Conservation (phyloP, 306 rosid species). For the Hylodesmum podocarpum region DNA sequence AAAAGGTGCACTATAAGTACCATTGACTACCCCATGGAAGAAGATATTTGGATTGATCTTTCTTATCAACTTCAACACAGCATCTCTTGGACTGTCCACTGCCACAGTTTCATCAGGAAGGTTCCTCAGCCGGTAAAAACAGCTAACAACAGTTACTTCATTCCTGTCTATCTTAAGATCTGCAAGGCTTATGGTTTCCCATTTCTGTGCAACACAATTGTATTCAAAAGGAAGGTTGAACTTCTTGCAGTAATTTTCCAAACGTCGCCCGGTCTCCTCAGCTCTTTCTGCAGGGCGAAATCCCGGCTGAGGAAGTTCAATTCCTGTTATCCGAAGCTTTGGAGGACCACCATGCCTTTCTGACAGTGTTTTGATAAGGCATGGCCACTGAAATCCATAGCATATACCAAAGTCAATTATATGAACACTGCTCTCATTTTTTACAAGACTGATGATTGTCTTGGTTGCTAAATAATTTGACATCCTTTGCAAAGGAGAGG, state of each 20-base stretch:
- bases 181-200: conserved; percentile 56
- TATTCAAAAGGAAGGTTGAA: conserved; percentile 59
- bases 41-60: conserved; percentile 68
- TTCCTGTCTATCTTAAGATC: conserved; percentile 55
- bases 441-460: conserved; percentile 41
- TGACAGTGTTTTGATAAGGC: conserved; percentile 58
- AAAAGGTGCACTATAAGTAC: conserved; percentile 74
- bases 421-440: conserved; percentile 51
- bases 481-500: conserved; percentile 62
- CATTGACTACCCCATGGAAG: conserved; percentile 70
- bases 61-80: conserved; percentile 59
- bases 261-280: conserved; percentile 59
- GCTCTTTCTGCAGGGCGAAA: conserved; percentile 74
- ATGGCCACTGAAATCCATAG: conserved; percentile 86
- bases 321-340: conserved; percentile 58
- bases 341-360: conserved; percentile 55
- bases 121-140: conserved; percentile 62
- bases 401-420: conserved; percentile 72
- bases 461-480: conserved; percentile 40
- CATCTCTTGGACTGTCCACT: conserved; percentile 61
- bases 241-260: conserved; percentile 57
- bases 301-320: conserved; percentile 73
- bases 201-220: conserved; percentile 56
- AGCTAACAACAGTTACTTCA: conserved; percentile 59
- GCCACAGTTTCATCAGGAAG: conserved; percentile 60